These are phyloP conservation scores for Begonia loranthoides DNA, from an alignment of 306 rosid genomes.

Conservation along the genomic window DNA sequence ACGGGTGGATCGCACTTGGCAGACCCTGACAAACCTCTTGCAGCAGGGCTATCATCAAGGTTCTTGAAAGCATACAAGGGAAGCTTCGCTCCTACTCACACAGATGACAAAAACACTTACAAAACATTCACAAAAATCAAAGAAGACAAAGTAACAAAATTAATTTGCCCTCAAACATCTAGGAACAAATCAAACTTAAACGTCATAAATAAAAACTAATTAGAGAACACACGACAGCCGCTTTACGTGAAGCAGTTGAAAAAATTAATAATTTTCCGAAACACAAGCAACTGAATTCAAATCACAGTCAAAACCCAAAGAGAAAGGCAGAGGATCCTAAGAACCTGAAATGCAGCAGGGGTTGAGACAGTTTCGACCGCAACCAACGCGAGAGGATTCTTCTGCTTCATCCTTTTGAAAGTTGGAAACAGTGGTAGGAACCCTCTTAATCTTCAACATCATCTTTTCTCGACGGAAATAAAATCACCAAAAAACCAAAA, in stretches of 20 bases:
- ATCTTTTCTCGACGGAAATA: background rate
- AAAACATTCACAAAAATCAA: background rate
- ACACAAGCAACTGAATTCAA: too few species aligned
- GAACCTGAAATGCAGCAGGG: constrained; percentile 72
- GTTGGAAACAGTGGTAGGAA: constrained; percentile 84
- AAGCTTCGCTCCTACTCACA: constrained; percentile 58
- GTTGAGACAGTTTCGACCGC: constrained; percentile 76
- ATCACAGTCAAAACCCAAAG: background rate
- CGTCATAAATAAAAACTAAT: too few species aligned
- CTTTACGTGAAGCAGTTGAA: too few species aligned
- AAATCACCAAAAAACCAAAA: constrained; percentile 10
- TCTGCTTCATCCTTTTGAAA: constrained; percentile 66
- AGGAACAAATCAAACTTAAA: too few species aligned
- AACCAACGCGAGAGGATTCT: constrained; percentile 44
- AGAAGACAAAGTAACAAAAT: background rate
- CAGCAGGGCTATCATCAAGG: constrained; percentile 17
- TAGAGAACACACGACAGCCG: too few species aligned
- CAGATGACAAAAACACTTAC: background rate
- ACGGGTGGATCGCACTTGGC: constrained; percentile 47
- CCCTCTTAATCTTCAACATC: constrained; percentile 76
- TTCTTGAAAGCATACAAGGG: constrained; percentile 78
- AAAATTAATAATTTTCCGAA: too few species aligned
- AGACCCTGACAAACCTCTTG: constrained; percentile 14
- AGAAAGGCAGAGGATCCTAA: background rate
- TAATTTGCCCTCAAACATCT: too few species aligned